Conservation (phyloP, 139 green algal genomes). For the Mesotaenium endlicherianum region DNA sequence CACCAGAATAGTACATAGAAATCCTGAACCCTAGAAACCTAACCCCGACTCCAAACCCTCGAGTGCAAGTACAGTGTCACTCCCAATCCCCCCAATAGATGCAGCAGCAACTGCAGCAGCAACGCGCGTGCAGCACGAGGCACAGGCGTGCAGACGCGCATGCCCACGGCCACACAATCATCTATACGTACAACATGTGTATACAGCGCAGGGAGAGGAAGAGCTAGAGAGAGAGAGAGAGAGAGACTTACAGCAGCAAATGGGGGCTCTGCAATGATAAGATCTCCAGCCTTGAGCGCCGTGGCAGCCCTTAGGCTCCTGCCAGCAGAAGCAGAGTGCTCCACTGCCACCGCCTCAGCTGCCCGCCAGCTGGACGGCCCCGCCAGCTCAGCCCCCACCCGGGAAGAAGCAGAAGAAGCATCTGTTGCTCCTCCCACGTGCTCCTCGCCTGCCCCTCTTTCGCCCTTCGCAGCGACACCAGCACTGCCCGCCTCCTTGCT, state of each 20-base stretch:
- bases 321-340: not conserved
- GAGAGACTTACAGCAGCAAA: constrained; percentile 6
- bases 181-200: not conserved
- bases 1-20: too few relatives aligned
- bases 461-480: not conserved
- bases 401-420: too few relatives aligned
- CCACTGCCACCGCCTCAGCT: not conserved
- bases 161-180: not conserved
- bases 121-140: too few relatives aligned
- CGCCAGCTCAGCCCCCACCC: not conserved
- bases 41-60: too few relatives aligned
- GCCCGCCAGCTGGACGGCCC: not conserved
- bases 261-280: not conserved
- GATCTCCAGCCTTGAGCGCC: not conserved
- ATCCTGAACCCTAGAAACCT: too few relatives aligned
- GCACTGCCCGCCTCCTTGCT: not conserved
- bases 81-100: not conserved
- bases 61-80: too few relatives aligned
- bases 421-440: not conserved
- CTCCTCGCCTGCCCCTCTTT: not conserved
- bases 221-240: not conserved
- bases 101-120: not conserved
- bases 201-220: not conserved
- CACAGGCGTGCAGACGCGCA: not conserved
- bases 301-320: not conserved